Conservation (phyloP, 805 yeast genomes). For the Candida stauntonica region DNA sequence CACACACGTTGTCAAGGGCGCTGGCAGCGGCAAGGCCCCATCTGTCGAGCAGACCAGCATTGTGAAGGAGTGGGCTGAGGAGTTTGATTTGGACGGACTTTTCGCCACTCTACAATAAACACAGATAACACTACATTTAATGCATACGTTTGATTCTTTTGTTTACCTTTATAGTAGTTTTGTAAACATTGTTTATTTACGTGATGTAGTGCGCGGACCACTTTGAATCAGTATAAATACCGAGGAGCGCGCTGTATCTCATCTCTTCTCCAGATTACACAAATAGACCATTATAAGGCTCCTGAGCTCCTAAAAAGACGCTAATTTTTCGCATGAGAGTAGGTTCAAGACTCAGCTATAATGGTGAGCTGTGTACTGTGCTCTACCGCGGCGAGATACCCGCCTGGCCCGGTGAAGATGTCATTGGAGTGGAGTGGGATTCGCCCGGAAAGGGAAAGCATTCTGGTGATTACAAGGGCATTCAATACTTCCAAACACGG, state of each 20-base stretch:
- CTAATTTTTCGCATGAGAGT: too few species aligned
- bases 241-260: too few species aligned
- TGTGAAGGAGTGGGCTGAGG: conserved; percentile 90
- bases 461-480: conserved; percentile 54
- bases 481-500: conserved; percentile 45
- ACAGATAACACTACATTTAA: neutral
- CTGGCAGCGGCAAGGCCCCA: conserved; percentile 31
- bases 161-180: conserved; percentile 1
- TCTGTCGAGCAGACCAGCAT: conserved; percentile 57
- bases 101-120: conserved; percentile 41
- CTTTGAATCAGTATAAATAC: too few species aligned
- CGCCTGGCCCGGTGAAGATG: conserved; percentile 52
- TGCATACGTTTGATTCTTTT: neutral
- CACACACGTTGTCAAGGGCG: conserved; percentile 24
- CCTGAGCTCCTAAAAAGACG: too few species aligned
- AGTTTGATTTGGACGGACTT: conserved; percentile 85
- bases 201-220: too few species aligned
- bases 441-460: conserved; percentile 63
- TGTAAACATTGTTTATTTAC: too few species aligned
- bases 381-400: conserved; percentile 56
- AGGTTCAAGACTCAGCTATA: conserved; percentile 27
- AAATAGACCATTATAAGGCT: too few species aligned
- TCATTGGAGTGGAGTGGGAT: conserved; percentile 90
- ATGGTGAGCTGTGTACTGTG: conserved; percentile 58
- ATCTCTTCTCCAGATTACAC: too few species aligned